Evolutionary conservation across 208 protist genomes (phyloP).

Genomic region (Trypanosoma vivax): DNA sequence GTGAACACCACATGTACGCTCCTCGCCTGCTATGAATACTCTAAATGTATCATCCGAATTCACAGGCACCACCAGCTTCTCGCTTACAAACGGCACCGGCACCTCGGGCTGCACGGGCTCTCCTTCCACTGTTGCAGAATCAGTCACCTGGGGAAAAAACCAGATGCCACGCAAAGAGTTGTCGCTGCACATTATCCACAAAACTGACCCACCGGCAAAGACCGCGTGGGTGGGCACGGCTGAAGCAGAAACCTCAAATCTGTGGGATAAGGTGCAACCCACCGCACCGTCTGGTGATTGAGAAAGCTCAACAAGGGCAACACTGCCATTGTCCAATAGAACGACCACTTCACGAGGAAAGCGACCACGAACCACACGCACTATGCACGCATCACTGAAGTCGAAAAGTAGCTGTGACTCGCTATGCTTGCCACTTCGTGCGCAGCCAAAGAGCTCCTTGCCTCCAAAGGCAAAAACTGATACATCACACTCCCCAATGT

Average conservation of each 20-base stretch:
- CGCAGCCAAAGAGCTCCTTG: conserved; percentile 9
- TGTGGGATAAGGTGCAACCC: not conserved
- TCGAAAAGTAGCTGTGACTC: conserved; percentile 1
- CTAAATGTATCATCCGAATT: not conserved
- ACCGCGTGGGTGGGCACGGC: conserved; percentile 16
- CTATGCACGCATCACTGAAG: conserved; percentile 28
- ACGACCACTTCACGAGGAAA: conserved; percentile 41
- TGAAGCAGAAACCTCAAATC: conserved; percentile 1
- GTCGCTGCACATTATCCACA: conserved; percentile 62
- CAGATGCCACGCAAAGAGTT: conserved; percentile 24
- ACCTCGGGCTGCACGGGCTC: not conserved
- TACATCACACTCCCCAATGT: conserved; percentile 4
- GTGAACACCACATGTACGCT: conserved; percentile 17
- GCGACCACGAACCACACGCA: conserved; percentile 36
- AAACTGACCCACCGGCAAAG: conserved; percentile 21
- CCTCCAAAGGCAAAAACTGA: conserved; percentile 10
- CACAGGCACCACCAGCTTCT: conserved; percentile 2
- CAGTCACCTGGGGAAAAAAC: conserved; percentile 5
- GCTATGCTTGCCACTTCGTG: not conserved
- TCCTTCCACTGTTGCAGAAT: not conserved
- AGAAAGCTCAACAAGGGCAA: conserved; percentile 33
- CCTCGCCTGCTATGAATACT: conserved; percentile 12
- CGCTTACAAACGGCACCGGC: conserved; percentile 7
- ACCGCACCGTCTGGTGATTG: not conserved
- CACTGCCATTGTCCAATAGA: conserved; percentile 36